phyloP scores from a whole-genome alignment of 192 early-diverging fungal genomes.

The Phycomyces blakesleeanus region DNA sequence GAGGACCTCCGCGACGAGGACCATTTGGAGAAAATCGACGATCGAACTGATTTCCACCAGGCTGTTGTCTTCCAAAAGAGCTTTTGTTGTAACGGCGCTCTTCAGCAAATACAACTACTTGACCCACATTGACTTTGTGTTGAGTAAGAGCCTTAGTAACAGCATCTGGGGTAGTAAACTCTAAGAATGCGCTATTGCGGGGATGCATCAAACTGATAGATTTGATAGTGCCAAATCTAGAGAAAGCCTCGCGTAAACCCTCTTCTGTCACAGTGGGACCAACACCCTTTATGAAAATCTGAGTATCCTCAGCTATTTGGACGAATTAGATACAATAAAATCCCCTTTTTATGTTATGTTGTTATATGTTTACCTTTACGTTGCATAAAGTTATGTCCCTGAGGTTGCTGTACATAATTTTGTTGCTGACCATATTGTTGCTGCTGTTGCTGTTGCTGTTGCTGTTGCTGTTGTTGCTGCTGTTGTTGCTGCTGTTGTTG shows the following conservation, averaged over 20 bases:
- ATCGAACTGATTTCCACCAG: background rate
- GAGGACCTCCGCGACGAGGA: background rate
- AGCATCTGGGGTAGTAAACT: slow-evolving; percentile 32
- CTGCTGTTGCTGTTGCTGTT: slow-evolving; percentile 14
- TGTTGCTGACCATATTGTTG: slow-evolving; percentile 5
- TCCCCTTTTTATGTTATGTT: no score
- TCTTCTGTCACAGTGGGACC: slow-evolving; percentile 29
- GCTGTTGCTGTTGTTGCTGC: background rate
- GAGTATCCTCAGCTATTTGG: slow-evolving; percentile 2
- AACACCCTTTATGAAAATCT: slow-evolving; percentile 39
- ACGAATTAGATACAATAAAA: background rate
- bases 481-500: background rate
- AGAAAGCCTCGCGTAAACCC: slow-evolving; percentile 37
- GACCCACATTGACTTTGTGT: slow-evolving; percentile 30
- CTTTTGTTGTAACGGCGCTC: slow-evolving; percentile 15
- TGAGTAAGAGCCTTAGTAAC: slow-evolving; percentile 35
- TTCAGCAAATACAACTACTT: slow-evolving; percentile 20
- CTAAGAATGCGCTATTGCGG: slow-evolving; percentile 37
- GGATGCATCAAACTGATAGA: slow-evolving; percentile 14
- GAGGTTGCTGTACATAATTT: background rate
- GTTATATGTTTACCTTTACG: background rate
- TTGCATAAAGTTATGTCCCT: background rate
- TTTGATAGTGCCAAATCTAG: slow-evolving; percentile 35
- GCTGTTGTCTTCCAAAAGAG: slow-evolving; percentile 6
- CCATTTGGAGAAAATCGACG: background rate